phyloP scores from a whole-genome alignment of 1,284 basidiomycete species.

The Trichosporon faecale region DNA sequence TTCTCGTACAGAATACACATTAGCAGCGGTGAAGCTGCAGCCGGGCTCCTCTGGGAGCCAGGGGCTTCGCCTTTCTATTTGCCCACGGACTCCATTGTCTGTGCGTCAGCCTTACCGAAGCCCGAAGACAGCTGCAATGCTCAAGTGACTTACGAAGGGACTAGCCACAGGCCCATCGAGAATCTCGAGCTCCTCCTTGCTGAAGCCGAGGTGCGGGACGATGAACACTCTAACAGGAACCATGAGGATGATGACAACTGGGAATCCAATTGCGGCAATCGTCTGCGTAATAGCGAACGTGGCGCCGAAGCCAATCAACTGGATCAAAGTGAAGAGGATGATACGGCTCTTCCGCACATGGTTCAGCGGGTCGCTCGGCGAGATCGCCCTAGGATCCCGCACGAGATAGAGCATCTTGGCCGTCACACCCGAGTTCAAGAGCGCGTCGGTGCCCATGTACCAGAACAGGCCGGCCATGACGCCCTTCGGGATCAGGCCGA shows the following conservation, averaged over 20 bases:
- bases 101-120: conserved; percentile 10
- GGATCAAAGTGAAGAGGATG: conserved; percentile 71
- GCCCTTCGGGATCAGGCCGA: conserved; percentile 72
- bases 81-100: conserved; percentile 59
- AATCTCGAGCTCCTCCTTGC: conserved; percentile 71
- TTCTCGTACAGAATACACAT: neutral
- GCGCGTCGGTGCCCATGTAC: conserved; percentile 85
- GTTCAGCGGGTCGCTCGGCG: conserved; percentile 65
- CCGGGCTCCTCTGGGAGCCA: neutral
- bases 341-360: conserved; percentile 72
- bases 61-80: neutral
- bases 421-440: conserved; percentile 80
- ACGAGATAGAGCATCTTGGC: conserved; percentile 77
- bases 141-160: conserved; percentile 64
- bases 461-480: conserved; percentile 56
- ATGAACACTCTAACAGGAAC: conserved; percentile 75
- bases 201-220: conserved; percentile 75
- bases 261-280: conserved; percentile 85
- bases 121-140: no score
- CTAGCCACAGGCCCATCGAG: conserved; percentile 81
- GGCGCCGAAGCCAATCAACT: conserved; percentile 80
- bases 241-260: conserved; percentile 80
- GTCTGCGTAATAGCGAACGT: conserved; percentile 93
- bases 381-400: conserved; percentile 65
- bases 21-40: neutral